Conservation (phyloP, 1,284 basidiomycete genomes). For the Trametes sp. region DNA sequence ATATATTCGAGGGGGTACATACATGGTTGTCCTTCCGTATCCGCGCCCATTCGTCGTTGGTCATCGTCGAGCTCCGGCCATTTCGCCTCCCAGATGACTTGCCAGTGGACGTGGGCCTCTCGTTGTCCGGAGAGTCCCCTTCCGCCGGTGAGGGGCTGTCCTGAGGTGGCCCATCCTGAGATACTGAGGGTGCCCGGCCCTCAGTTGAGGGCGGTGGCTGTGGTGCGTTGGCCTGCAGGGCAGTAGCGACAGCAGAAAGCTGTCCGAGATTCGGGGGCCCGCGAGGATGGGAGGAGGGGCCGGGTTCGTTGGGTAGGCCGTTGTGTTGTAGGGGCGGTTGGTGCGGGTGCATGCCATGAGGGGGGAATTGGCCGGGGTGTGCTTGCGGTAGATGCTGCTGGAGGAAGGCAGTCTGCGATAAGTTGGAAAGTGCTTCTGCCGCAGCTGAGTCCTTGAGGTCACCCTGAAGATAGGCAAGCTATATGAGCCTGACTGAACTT, state of each 20-base stretch:
- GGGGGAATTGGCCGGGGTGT: slow-evolving; percentile 29
- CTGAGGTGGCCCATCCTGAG: slow-evolving; percentile 14
- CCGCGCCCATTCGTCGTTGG: slow-evolving; percentile 79
- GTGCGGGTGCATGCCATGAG: slow-evolving; percentile 28
- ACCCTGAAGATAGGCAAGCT: slow-evolving; percentile 39
- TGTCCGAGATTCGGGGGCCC: slow-evolving; percentile 73
- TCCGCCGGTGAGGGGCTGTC: slow-evolving; percentile 15
- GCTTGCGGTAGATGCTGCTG: slow-evolving; percentile 30
- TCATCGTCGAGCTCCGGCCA: slow-evolving; percentile 49
- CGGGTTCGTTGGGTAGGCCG: slow-evolving; percentile 60
- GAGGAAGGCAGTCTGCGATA: slow-evolving; percentile 52
- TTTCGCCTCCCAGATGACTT: slow-evolving; percentile 39
- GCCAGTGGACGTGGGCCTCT: slow-evolving; percentile 22
- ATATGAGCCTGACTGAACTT: neutral
- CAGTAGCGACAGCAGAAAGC: slow-evolving; percentile 56
- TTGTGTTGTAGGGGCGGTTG: slow-evolving; percentile 32
- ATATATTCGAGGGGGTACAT: slow-evolving; percentile 34
- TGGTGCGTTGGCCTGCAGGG: slow-evolving; percentile 27
- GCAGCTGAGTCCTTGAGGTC: slow-evolving; percentile 65
- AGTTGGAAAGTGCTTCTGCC: slow-evolving; percentile 69
- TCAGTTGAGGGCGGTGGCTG: slow-evolving; percentile 8
- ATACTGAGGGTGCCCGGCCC: slow-evolving; percentile 1
- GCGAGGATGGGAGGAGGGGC: slow-evolving; percentile 76
- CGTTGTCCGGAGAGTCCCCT: slow-evolving; percentile 20
- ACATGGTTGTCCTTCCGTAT: slow-evolving; percentile 89